Conservation (phyloP, 805 yeast genomes). For the Saccharomycopsis javanensis region DNA sequence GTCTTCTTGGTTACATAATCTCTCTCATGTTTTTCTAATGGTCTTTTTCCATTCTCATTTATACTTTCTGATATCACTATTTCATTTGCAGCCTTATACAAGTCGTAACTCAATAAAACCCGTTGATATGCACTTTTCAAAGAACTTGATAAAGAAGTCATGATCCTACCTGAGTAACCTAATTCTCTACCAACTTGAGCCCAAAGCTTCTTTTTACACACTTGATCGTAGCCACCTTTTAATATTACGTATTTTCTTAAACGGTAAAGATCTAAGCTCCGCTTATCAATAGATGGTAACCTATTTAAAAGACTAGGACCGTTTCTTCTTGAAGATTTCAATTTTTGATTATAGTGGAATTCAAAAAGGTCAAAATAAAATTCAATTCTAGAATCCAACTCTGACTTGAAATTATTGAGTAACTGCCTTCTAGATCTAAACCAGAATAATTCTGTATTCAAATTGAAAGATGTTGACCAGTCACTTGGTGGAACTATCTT, state of each 20-base stretch:
- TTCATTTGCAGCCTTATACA: constrained; percentile 5
- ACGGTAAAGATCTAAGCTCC: constrained; percentile 54
- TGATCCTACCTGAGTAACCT: constrained; percentile 63
- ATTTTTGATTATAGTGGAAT: constrained; percentile 27
- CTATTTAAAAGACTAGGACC: constrained; percentile 29
- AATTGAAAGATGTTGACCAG: constrained; percentile 28
- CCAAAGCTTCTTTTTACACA: constrained; percentile 65
- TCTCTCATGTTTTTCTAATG: background rate
- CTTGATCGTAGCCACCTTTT: constrained; percentile 58
- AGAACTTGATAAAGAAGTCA: constrained; percentile 62
- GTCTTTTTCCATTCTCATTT: constrained; percentile 9
- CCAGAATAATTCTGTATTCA: constrained; percentile 40
- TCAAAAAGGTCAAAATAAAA: constrained; percentile 39
- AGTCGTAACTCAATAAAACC: constrained; percentile 29
- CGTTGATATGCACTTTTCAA: constrained; percentile 50
- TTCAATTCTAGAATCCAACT: constrained; percentile 33
- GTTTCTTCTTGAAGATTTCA: constrained; percentile 17
- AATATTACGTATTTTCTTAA: constrained; percentile 47
- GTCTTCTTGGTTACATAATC: background rate
- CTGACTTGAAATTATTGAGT: constrained; percentile 33
- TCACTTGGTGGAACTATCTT: constrained; percentile 48
- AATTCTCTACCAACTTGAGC: constrained; percentile 75
- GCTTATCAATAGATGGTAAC: constrained; percentile 57
- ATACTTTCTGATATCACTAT: background rate
- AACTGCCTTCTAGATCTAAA: constrained; percentile 42